phyloP scores from a whole-genome alignment of 768 basidiomycete genomes.

The Lactarius evosmus region DNA sequence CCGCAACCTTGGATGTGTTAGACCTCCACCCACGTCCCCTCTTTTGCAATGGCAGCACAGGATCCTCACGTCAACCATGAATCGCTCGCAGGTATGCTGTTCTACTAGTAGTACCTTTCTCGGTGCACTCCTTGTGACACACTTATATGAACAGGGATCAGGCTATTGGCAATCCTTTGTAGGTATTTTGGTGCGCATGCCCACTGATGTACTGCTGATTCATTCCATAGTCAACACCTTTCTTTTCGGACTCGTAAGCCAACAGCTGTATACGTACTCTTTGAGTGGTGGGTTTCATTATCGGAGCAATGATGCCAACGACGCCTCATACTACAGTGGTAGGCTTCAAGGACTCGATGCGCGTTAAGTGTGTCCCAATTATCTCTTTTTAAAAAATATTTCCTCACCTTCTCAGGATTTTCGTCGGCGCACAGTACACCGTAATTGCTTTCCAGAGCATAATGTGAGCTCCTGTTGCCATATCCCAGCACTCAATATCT shows the following conservation, averaged over 20 bases:
- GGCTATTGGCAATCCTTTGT: neutral
- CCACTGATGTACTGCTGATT: neutral
- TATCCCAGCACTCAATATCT: neutral
- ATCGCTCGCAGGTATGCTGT: neutral
- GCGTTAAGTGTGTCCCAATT: neutral
- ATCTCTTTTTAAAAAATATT: neutral
- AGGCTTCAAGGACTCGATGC: conserved; percentile 11
- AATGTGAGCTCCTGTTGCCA: neutral
- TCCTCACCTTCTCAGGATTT: neutral
- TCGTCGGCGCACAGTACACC: neutral
- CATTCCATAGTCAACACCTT: neutral
- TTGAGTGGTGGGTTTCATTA: neutral
- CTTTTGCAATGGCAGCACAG: neutral
- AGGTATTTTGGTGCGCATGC: neutral
- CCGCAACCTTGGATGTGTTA: neutral
- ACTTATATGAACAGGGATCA: neutral
- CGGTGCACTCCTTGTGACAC: neutral
- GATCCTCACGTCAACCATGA: neutral
- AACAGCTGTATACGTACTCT: conserved; percentile 12
- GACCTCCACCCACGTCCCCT: neutral
- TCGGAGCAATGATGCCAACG: neutral
- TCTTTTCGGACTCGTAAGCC: conserved; percentile 6
- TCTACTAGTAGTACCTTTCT: neutral
- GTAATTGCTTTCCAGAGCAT: neutral
- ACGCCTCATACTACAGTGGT: neutral